phyloP scores from a whole-genome alignment of 2,329 filamentous ascomycete species.

The Furcasterigmium furcatum region DNA sequence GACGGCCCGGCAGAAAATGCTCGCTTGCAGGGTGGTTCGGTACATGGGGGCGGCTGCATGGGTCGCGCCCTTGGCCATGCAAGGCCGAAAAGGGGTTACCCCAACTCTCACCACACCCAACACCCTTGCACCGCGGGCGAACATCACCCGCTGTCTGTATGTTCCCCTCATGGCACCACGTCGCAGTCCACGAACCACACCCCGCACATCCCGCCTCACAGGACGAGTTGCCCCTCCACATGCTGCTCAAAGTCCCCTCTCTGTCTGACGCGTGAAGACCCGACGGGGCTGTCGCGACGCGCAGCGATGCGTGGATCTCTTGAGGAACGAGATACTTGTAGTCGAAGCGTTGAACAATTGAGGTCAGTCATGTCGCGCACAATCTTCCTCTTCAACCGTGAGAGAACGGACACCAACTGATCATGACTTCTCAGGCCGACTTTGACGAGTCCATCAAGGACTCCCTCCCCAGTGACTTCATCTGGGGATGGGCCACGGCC shows the following conservation, averaged over 20 bases:
- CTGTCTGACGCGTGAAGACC: not conserved
- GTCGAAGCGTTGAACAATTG: not conserved
- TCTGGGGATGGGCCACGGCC: conserved; percentile 37
- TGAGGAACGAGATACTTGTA: not conserved
- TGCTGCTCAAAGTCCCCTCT: no score
- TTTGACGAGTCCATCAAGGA: conserved; percentile 21
- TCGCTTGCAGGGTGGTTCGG: not conserved
- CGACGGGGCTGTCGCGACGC: not conserved
- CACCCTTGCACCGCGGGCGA: no score
- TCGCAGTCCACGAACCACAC: not conserved
- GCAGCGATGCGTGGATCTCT: not conserved
- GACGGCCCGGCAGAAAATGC: not conserved
- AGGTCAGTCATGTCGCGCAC: not conserved
- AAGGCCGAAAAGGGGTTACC: not conserved
- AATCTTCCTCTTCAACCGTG: not conserved
- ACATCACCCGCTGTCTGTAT: no score
- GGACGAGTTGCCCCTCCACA: not conserved
- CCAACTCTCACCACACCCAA: not conserved
- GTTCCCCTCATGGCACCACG: not conserved
- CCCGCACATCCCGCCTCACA: not conserved
- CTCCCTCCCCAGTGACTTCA: conserved; percentile 27
- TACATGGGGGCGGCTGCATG: not conserved
- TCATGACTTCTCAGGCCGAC: conserved; percentile 13
- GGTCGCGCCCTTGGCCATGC: not conserved
- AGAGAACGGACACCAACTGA: not conserved